phyloP scores from a whole-genome alignment of 805 yeast species.

The Metahyphopichia silvanorum region DNA sequence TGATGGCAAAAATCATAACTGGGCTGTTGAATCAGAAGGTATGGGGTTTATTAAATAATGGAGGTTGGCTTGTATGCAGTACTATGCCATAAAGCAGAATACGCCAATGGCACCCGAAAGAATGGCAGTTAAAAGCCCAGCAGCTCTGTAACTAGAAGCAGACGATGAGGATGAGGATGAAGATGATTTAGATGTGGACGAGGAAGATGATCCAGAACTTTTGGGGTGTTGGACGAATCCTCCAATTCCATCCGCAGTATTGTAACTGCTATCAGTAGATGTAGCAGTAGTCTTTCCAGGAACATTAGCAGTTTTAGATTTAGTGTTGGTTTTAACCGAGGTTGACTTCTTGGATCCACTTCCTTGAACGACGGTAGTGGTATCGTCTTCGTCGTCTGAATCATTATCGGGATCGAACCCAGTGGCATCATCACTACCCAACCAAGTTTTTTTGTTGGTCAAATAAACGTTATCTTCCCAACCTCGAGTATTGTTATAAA shows the following conservation, averaged over 20 bases:
- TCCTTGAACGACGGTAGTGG: constrained; percentile 10
- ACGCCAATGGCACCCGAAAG: constrained; percentile 17
- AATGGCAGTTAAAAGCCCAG: constrained; percentile 16
- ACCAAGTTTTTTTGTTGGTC: constrained; percentile 57
- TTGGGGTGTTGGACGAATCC: constrained; percentile 36
- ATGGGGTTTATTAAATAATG: too few relatives aligned
- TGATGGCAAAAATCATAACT: too few relatives aligned
- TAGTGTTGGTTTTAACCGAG: constrained; percentile 13
- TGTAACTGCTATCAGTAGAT: constrained; percentile 6
- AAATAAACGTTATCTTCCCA: constrained; percentile 42
- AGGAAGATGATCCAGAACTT: constrained; percentile 8
- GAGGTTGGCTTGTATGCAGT: too few relatives aligned
- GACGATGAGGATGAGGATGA: constrained; percentile 1
- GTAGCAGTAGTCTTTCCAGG: constrained; percentile 10
- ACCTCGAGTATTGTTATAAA: constrained; percentile 46
- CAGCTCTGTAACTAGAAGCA: constrained; percentile 6
- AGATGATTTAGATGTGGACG: constrained; percentile 5
- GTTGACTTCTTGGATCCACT: constrained; percentile 18
- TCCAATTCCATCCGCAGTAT: constrained; percentile 21
- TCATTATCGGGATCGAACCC: constrained; percentile 60
- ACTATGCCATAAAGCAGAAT: too few relatives aligned
- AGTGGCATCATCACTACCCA: constrained; percentile 58
- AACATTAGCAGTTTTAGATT: constrained; percentile 7
- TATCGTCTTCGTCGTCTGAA: constrained; percentile 11
- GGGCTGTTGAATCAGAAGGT: too few relatives aligned